These are phyloP conservation scores for Spathaspora arborariae DNA, from an alignment of 805 yeast genomes.

Conservation along the genomic window DNA sequence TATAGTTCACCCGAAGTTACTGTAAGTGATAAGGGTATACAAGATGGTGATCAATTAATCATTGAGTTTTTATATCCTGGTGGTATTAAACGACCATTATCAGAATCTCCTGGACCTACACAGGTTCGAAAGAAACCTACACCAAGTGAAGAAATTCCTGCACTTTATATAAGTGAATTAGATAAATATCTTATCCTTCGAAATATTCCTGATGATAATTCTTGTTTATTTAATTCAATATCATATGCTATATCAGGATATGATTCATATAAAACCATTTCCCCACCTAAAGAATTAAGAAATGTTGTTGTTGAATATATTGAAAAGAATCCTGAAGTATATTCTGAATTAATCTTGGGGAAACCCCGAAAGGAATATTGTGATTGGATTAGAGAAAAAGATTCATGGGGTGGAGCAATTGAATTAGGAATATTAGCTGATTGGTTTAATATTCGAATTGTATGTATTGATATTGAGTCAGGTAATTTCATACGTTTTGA, in stretches of 20 bases:
- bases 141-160: constrained; percentile 19
- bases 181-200: constrained; percentile 44
- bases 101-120: constrained; percentile 3
- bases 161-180: constrained; percentile 16
- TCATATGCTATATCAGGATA: constrained; percentile 43
- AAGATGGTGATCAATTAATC: constrained; percentile 57
- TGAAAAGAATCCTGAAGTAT: constrained; percentile 32
- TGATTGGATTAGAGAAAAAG: constrained; percentile 56
- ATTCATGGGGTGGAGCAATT: constrained; percentile 83
- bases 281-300: constrained; percentile 48
- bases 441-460: constrained; percentile 47
- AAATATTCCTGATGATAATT: constrained; percentile 71
- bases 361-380: constrained; percentile 45
- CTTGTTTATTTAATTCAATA: constrained; percentile 69
- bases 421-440: constrained; percentile 62
- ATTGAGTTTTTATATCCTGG: constrained; percentile 21
- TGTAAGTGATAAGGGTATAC: constrained; percentile 43
- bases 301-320: constrained; percentile 48
- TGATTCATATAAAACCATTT: constrained; percentile 30
- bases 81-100: constrained; percentile 1
- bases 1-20: constrained; percentile 12
- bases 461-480: constrained; percentile 63
- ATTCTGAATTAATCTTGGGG: constrained; percentile 58
- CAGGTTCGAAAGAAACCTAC: background rate
- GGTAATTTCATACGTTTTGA: constrained; percentile 53